A percentile compares a stretch with the other conserved stretches of the same genome.
Conservation (phyloP, 75 land plant genomes). For the Cunninghamia lanceolata region DNA sequence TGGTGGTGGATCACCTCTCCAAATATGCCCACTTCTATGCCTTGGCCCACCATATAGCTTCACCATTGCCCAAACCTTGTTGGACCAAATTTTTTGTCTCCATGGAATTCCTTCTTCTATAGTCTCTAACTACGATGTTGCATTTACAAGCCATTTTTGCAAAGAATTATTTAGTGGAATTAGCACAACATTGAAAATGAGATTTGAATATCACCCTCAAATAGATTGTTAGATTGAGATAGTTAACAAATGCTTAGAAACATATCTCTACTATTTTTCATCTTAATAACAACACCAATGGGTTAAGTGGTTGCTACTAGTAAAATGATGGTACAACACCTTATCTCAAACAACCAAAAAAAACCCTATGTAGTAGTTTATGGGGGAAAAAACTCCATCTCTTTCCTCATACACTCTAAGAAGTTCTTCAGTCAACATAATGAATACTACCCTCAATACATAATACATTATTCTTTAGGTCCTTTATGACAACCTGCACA, state of each 20-base stretch:
- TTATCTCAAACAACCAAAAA: too few relatives aligned
- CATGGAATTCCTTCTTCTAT: background rate
- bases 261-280: background rate
- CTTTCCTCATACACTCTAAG: too few relatives aligned
- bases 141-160: background rate
- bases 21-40: background rate
- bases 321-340: too few relatives aligned
- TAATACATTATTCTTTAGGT: too few relatives aligned
- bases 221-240: background rate
- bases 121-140: background rate
- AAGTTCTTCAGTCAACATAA: too few relatives aligned
- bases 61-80: background rate
- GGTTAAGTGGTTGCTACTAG: too few relatives aligned
- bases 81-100: background rate
- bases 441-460: too few relatives aligned
- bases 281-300: too few relatives aligned
- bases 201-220: background rate
- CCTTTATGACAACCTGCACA: background rate
- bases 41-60: background rate
- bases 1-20: background rate
- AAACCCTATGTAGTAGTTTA: too few relatives aligned
- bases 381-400: too few relatives aligned
- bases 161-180: background rate
- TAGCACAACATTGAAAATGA: background rate
- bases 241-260: background rate